Base-by-base conservation (phyloP, 768 basidiomycete species). In the Wakefieldia striispora region DNA sequence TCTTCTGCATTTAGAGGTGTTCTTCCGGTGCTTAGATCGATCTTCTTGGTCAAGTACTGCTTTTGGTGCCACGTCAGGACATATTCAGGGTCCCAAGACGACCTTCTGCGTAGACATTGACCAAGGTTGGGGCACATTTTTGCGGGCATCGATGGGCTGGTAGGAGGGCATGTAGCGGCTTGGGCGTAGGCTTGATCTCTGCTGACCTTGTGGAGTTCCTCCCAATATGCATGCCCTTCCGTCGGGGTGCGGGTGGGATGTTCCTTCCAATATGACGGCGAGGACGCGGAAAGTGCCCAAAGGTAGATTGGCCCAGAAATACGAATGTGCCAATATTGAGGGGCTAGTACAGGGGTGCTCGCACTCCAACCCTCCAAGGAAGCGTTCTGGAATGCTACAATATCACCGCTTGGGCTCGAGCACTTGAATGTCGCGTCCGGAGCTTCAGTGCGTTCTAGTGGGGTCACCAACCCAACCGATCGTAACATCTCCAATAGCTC, bases 31-130 rank as follows among this genome's bases (percentile, higher is more conserved):
- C 65, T 53, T 17, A 63, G 54, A 48, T 81, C 73, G 13, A 80
- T 64, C 46, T 75, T 79, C 47, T 74, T 75, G 36, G 72, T 73
- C 53, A 91, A 67, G 66, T 83, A 90, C 47, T 79, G 78, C 35
- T 71, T 78, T 64, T 91, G 89, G 61, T 81, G 77, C 77, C 79
- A 82, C 0, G 84, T 80, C 40, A 91, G 66, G 47, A 75, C 70
- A 59, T 90, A 91, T 6, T 72, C 62, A 13, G 75, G 61, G 27
- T 70, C 75, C 89, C 89, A 91, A 2, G 83, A 82, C 2, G 67
- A 68, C 20, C 66, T 55, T 16, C 84, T 80, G 36, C 82, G 79
- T n/a, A 88, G 69, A n/a, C 77, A 76, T 49, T 75, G 74, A 43
- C 68, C 71, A 14, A 79, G 58, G 23, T 63, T 59, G 19, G 69